Evolutionary conservation across 2,329 filamentous ascomycete genomes (phyloP).

Genomic region (Phaeomoniella chlamydospora): DNA sequence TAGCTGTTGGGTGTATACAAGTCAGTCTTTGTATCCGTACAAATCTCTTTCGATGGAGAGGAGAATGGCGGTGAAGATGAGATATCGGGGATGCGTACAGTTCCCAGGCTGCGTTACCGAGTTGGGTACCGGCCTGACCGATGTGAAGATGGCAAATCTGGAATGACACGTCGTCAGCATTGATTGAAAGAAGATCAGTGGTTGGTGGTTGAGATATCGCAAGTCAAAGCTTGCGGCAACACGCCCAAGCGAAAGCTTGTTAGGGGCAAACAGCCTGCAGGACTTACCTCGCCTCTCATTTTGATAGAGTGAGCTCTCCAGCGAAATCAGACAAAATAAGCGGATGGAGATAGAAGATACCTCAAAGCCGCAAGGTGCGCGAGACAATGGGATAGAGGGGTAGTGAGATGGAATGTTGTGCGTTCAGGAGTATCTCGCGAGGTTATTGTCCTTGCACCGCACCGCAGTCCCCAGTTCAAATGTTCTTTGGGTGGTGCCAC

Average conservation of each 20-base stretch:
- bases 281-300: background rate
- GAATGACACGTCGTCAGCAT: background rate
- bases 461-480: too few species aligned
- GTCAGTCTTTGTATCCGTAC: too few species aligned
- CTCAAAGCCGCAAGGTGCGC: too few species aligned
- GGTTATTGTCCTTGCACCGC: background rate
- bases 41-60: too few species aligned
- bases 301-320: background rate
- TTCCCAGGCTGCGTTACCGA: slow-evolving; percentile 56
- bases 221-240: too few species aligned
- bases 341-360: too few species aligned
- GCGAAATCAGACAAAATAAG: background rate
- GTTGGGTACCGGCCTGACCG: slow-evolving; percentile 53
- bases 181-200: too few species aligned
- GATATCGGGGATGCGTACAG: slow-evolving; percentile 36
- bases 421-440: background rate
- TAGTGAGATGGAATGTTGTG: background rate
- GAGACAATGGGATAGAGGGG: too few species aligned
- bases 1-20: slow-evolving; percentile 36
- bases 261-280: too few species aligned
- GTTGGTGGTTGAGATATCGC: too few species aligned
- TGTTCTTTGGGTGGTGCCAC: background rate
- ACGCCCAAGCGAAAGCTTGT: too few species aligned
- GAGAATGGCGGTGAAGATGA: slow-evolving; percentile 4
- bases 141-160: slow-evolving; percentile 56